phyloP scores from a whole-genome alignment of 192 early-diverging fungal species.

The Coemansia sp. region DNA sequence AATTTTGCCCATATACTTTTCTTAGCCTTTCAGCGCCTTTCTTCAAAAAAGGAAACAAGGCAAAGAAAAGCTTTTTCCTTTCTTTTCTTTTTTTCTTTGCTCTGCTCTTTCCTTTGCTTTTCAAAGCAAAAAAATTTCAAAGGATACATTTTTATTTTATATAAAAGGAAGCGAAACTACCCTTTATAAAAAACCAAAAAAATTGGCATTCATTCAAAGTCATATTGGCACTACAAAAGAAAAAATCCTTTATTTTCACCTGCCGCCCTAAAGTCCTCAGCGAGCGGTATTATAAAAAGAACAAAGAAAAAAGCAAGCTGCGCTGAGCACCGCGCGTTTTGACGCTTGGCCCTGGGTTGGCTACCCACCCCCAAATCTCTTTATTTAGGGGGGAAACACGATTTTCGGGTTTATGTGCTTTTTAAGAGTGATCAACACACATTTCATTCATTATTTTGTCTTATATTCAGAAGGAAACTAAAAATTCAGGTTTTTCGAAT shows the following conservation, averaged over 20 bases:
- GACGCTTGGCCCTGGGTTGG: conserved; percentile 3
- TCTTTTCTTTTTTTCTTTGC: neutral
- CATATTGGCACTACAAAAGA: neutral
- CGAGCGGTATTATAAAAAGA: neutral
- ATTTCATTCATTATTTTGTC: neutral
- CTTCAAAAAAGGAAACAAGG: neutral
- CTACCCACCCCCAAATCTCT: neutral
- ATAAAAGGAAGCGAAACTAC: neutral
- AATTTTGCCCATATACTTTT: no score
- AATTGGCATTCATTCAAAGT: neutral
- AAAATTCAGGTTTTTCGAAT: neutral
- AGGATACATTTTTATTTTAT: neutral
- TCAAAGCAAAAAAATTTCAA: neutral
- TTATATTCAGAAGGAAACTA: conserved; percentile 6
- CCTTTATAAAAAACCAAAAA: neutral
- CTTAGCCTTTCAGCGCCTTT: neutral
- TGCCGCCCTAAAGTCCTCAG: neutral
- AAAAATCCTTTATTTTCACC: neutral
- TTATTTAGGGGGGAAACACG: neutral
- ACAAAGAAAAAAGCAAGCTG: neutral
- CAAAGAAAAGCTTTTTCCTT: neutral
- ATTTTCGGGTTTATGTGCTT: conserved; percentile 6
- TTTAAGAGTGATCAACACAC: conserved; percentile 5
- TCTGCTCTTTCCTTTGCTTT: neutral
- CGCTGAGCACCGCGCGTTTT: neutral